Base-by-base conservation (phyloP, 345 rosid genomes). In the Clausena lansium region DNA sequence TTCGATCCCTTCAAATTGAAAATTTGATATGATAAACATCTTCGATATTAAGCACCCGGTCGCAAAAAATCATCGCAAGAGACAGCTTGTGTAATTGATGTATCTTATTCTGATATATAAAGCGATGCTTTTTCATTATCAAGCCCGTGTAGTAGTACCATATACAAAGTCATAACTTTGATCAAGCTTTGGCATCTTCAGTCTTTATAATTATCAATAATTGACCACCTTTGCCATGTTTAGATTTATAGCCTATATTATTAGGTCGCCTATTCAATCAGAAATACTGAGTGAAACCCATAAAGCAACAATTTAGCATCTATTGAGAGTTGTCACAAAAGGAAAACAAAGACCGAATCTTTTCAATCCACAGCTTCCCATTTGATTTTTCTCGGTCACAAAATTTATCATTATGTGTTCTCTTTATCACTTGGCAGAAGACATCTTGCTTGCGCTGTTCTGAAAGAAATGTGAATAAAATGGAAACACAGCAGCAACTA, bases 231-330 rank as follows among this genome's bases (percentile, higher is more conserved):
- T 58, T 58, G 28, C 61, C 13, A 35, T 77, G 74, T 77, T 38
- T 45, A 30, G 66, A 67, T 32, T 28, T 65, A 38, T 13, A 59
- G 17, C 47, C 73, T 71, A 24, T 68, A 55, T 33, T 9, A 39
- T 47, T 17, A n/a, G 41, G 32, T 61, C 57, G 1, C 57, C 22
- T 52, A 52, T 10, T 17, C 61, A 72, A 38, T 73, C 13, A 20
- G 73, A 55, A 68, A 62, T 20, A 27, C 9, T 62, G 25, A 28
- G 5, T 60, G 58, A 61, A 75, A 71, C 41, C 32, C 52, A 30
- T 45, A 45, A 69, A 47, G 83, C 73, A 73, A 58, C 78, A 71
- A 39, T 67, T n/a, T n/a, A 11, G 82, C 78, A 83, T 78, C 77
- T 61, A 75, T 47, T 57, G 30, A 60, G 55, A 45, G 28, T 33